phyloP scores from a whole-genome alignment of 75 land plant genomes.

The Ceratopteris richardii region DNA sequence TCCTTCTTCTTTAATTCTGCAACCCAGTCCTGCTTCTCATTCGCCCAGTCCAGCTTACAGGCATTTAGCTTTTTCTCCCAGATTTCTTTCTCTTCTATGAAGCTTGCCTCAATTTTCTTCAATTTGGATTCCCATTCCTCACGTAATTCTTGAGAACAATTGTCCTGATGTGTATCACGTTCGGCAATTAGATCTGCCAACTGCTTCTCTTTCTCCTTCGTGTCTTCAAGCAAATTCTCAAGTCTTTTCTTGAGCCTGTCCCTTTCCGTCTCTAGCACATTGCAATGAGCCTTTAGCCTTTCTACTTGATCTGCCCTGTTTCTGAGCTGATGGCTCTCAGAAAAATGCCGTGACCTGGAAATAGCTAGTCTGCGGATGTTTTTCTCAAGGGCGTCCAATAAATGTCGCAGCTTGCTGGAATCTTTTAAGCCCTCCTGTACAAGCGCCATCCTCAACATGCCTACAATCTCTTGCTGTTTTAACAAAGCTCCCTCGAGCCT shows the following conservation, averaged over 20 bases:
- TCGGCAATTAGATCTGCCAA: not conserved
- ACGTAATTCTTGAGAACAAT: not conserved
- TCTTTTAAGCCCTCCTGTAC: not conserved
- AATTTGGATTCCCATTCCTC: not conserved
- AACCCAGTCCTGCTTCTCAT: not conserved
- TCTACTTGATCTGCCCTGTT: not conserved
- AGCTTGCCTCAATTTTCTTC: not conserved
- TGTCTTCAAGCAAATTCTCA: not conserved
- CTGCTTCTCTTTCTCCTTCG: not conserved
- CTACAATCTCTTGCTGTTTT: not conserved
- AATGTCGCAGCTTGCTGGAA: not conserved
- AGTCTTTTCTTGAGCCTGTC: conserved; percentile 1
- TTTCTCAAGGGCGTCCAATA: conserved; percentile 1
- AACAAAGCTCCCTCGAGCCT: not conserved
- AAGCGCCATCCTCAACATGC: not conserved
- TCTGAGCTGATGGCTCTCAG: not conserved
- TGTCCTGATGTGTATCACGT: not conserved
- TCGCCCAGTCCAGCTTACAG: not conserved
- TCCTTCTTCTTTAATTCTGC: not conserved
- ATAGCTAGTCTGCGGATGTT: not conserved
- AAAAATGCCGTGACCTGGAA: not conserved
- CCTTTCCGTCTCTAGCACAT: not conserved
- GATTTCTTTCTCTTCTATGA: not conserved
- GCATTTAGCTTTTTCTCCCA: not conserved
- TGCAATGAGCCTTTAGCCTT: not conserved